Evolutionary conservation across 1,284 basidiomycete species (phyloP).

Genomic region (Trametes sp.): DNA sequence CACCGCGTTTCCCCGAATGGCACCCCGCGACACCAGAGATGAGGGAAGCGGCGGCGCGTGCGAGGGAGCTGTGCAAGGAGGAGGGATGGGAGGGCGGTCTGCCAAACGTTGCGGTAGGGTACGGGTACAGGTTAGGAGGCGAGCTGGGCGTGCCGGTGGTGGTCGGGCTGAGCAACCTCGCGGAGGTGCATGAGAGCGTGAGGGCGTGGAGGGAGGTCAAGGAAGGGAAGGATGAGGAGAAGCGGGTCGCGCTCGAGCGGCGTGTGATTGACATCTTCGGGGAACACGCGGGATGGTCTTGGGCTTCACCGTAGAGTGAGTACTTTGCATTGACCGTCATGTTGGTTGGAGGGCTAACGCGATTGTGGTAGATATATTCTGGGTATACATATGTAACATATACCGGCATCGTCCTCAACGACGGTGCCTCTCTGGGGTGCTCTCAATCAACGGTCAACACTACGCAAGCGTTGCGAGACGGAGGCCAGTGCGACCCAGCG

Average conservation of each 20-base stretch:
- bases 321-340: neutral
- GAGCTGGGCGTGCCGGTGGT: slow-evolving; percentile 71
- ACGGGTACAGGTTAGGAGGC: slow-evolving; percentile 62
- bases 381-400: too few relatives aligned
- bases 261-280: slow-evolving; percentile 54
- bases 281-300: slow-evolving; percentile 43
- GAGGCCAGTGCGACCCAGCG: too few relatives aligned
- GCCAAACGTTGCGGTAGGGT: slow-evolving; percentile 78
- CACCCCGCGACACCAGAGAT: slow-evolving; percentile 80
- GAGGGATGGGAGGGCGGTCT: slow-evolving; percentile 56
- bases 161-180: slow-evolving; percentile 73
- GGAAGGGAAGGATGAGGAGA: slow-evolving; percentile 44
- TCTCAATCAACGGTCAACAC: too few relatives aligned
- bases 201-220: slow-evolving; percentile 70
- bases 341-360: neutral
- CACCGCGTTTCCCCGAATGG: slow-evolving; percentile 77
- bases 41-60: slow-evolving; percentile 50
- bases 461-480: too few relatives aligned
- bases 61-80: slow-evolving; percentile 37
- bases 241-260: slow-evolving; percentile 58
- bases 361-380: neutral
- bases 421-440: too few relatives aligned
- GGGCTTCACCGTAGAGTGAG: slow-evolving; percentile 57
- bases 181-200: slow-evolving; percentile 80
- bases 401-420: too few relatives aligned